Percentiles rank a stretch among this genome's conserved stretches.
Evolutionary conservation across 345 rosid genomes (phyloP).

Genomic region (Boechera retrofracta): DNA sequence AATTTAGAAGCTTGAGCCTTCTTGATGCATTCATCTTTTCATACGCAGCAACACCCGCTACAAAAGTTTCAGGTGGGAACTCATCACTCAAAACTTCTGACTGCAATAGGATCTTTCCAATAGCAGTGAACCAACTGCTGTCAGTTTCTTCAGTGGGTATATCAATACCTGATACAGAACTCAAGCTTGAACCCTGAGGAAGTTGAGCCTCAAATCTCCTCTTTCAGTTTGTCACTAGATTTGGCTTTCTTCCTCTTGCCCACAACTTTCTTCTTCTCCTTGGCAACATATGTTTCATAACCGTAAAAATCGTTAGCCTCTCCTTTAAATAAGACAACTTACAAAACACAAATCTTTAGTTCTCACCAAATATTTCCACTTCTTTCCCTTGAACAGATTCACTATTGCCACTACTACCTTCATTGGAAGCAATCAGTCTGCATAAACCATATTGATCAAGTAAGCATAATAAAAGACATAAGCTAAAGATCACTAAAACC

Average conservation of each 20-base stretch:
- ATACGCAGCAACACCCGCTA: slow-evolving; percentile 44
- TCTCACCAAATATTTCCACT: slow-evolving; percentile 3
- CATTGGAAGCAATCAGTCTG: slow-evolving; percentile 30
- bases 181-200: slow-evolving; percentile 61
- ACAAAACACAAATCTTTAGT: background rate
- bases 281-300: background rate
- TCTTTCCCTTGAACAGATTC: background rate
- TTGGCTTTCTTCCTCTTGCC: background rate
- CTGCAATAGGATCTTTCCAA: slow-evolving; percentile 50
- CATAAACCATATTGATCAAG: background rate
- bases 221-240: slow-evolving; percentile 8
- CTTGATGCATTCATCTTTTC: slow-evolving; percentile 41
- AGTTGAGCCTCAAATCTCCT: slow-evolving; percentile 49
- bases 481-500: background rate
- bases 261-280: background rate
- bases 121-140: slow-evolving; percentile 58
- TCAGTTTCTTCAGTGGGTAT: slow-evolving; percentile 55
- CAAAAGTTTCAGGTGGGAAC: slow-evolving; percentile 38
- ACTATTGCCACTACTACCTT: slow-evolving; percentile 37
- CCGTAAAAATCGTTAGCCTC: background rate
- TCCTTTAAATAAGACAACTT: background rate
- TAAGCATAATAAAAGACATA: background rate
- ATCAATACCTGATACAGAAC: slow-evolving; percentile 60
- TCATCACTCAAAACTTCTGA: slow-evolving; percentile 45
- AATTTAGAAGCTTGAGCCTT: slow-evolving; percentile 55